A percentile compares a stretch with the other conserved stretches of the same genome.
phyloP scores from a whole-genome alignment of 2,329 filamentous ascomycete genomes.

The Penicillium sp. region DNA sequence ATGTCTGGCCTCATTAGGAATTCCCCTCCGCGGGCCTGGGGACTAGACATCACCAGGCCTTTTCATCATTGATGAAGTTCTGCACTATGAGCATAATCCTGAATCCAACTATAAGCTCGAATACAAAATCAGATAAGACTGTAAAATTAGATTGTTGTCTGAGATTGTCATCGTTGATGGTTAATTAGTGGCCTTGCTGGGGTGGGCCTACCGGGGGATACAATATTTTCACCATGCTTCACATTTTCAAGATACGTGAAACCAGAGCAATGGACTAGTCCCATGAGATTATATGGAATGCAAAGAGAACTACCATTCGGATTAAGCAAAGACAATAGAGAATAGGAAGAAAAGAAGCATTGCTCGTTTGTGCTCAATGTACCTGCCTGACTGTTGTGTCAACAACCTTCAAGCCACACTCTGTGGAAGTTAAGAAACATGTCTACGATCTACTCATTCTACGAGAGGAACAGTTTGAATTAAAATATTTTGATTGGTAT shows the following conservation, averaged over 20 bases:
- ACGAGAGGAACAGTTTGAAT: slow-evolving; percentile 18
- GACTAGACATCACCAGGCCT: background rate
- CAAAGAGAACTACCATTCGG: too few relatives aligned
- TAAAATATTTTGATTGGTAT: slow-evolving; percentile 30
- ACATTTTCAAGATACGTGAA: background rate
- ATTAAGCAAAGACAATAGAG: background rate
- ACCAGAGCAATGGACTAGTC: background rate
- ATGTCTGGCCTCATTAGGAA: background rate
- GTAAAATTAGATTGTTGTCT: background rate
- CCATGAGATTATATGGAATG: too few relatives aligned
- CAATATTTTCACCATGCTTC: too few relatives aligned
- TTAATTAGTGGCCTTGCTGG: background rate
- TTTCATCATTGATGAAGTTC: background rate
- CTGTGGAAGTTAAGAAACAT: background rate
- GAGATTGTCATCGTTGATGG: background rate
- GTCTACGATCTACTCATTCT: background rate
- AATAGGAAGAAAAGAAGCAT: background rate
- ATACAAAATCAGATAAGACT: background rate
- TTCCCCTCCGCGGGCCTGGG: background rate
- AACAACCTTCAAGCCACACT: background rate
- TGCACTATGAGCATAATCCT: background rate
- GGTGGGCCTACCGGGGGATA: too few relatives aligned
- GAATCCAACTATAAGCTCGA: background rate
- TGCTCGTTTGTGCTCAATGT: background rate
- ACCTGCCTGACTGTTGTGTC: background rate